Base-by-base conservation (phyloP, 768 basidiomycete species). In the Rhodotorula paludigena region DNA sequence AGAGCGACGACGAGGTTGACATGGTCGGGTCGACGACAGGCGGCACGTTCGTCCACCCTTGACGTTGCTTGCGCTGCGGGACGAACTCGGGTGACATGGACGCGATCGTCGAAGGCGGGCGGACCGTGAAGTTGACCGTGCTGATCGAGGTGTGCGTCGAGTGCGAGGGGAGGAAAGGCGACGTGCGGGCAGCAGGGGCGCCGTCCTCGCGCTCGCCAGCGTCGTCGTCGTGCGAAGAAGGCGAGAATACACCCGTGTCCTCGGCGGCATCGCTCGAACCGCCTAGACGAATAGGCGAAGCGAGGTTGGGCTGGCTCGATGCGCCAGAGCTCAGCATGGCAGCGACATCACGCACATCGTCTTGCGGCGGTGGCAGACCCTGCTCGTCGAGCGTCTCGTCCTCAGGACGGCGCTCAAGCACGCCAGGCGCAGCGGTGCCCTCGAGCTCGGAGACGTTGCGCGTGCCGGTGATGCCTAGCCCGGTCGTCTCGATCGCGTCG, bases 241-340 rank as follows among this genome's bases (percentile, higher is more conserved):
- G 51, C 11, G 63, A 52, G 28, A 60, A 69, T 52, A 74, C 52
- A 3, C 39, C 55, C 5, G 53, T 53, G 6, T n/a, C 30, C 16
- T 42, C 33, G 18, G 61, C 61, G 0, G 57, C 36, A 4, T 25
- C 38, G 32, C 8, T 16, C 14, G 61, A 60, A 9, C 63, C 49
- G 36, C 41, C 62, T 47, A 75, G 71, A 10, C 65, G 66, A 41
- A 75, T 75, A 3, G 74, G 74, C 11, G 74, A 75, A 0, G 74
- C 73, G 33, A 75, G 71, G 23, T 60, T 56, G 32, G 42, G 41
- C 3, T 58, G 35, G 6, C 33, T 11, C 28, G 6, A 23, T 25
- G 60, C 61, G 20, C 45, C 44, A 9, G 65, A 54, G 23, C 60
- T n/a, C 11, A 75, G 68, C 39, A 75, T 30, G n/a, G 48, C 52